Evolutionary conservation across 768 basidiomycete genomes (phyloP).

Genomic region (Suillus discolor): DNA sequence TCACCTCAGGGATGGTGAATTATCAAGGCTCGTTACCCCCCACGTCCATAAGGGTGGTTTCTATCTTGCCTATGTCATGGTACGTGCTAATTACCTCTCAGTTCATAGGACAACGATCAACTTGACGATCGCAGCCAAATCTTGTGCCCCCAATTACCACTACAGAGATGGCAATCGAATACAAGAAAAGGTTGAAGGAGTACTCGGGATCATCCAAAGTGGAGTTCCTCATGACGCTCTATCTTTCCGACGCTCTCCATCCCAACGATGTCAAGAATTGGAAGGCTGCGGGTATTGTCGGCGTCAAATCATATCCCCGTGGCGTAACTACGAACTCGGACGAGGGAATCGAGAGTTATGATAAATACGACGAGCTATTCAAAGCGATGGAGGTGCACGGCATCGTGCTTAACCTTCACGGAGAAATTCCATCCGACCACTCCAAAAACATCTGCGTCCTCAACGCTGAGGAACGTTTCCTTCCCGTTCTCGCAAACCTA

Average conservation of each 20-base stretch:
- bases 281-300: constrained; percentile 76
- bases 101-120: constrained; percentile 14
- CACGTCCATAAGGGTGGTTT: constrained; percentile 93
- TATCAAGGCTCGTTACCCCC: constrained; percentile 83
- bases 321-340: constrained; percentile 98
- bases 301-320: constrained; percentile 96
- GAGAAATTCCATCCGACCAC: constrained; percentile 90
- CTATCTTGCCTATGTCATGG: constrained; percentile 95
- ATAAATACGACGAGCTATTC: constrained; percentile 91
- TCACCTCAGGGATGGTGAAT: constrained; percentile 86
- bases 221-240: constrained; percentile 94
- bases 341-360: constrained; percentile 95
- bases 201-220: constrained; percentile 65
- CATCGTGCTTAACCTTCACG: constrained; percentile 96
- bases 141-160: constrained; percentile 85
- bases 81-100: constrained; percentile 35
- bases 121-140: constrained; percentile 69
- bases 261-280: constrained; percentile 91
- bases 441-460: constrained; percentile 84
- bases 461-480: constrained; percentile 89
- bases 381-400: constrained; percentile 90
- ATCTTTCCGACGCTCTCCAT: constrained; percentile 89
- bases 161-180: constrained; percentile 78
- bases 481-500: constrained; percentile 83
- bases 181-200: constrained; percentile 71